phyloP scores from a whole-genome alignment of 306 rosid species.

The Fragaria iinumae region DNA sequence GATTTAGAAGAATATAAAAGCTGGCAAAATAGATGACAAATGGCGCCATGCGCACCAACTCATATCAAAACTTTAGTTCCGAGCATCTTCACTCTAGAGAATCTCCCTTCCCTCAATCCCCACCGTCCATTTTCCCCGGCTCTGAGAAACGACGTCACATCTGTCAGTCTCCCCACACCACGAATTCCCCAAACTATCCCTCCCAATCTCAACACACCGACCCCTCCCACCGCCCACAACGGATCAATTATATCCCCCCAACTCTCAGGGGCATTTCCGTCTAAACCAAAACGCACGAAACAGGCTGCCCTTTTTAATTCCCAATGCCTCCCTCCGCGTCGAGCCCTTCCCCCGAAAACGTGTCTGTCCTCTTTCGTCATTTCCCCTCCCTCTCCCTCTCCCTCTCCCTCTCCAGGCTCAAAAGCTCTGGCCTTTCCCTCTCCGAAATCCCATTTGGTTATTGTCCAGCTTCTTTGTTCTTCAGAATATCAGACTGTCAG shows the following conservation, averaged over 20 bases:
- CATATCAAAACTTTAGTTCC: neutral
- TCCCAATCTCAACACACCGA: neutral
- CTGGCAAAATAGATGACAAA: neutral
- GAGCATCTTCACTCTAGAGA: neutral
- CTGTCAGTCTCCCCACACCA: slow-evolving; percentile 5
- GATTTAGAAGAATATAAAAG: neutral
- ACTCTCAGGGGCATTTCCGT: neutral
- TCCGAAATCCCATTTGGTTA: slow-evolving; percentile 7
- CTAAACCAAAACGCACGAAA: neutral
- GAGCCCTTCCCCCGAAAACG: slow-evolving; percentile 14
- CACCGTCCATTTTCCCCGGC: slow-evolving; percentile 13
- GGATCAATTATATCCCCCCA: neutral
- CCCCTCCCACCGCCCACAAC: neutral
- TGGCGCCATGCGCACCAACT: neutral
- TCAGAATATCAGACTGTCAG: neutral
- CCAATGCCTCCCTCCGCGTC: slow-evolving; percentile 19
- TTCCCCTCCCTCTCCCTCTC: neutral
- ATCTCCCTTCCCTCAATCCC: slow-evolving; percentile 3
- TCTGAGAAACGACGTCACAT: slow-evolving; percentile 8
- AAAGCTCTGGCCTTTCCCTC: slow-evolving; percentile 31
- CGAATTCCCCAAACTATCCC: slow-evolving; percentile 17
- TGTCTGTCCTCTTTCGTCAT: slow-evolving; percentile 35
- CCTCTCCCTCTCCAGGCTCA: neutral
- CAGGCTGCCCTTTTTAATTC: slow-evolving; percentile 25
- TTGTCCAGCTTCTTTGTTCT: neutral